Evolutionary conservation across 345 rosid genomes (phyloP).

Genomic region (Adansonia digitata): DNA sequence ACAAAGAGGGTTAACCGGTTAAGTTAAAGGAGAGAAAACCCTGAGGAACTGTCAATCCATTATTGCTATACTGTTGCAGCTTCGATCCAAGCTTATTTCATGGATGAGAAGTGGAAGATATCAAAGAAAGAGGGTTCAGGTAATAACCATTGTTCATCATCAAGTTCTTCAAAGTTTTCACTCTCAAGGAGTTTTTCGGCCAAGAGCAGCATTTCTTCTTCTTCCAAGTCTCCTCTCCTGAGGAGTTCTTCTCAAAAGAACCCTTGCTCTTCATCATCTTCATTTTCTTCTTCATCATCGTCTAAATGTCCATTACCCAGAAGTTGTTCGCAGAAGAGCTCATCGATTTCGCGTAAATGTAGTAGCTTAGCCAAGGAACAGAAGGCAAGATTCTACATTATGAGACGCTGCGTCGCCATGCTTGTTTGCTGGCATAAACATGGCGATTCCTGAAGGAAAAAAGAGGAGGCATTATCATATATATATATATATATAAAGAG

Average conservation of each 20-base stretch:
- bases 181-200: constrained; percentile 63
- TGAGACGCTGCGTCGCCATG: no score
- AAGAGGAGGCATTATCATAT: no score
- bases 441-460: no score
- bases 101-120: constrained; percentile 79
- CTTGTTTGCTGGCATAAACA: no score
- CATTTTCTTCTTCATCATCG: constrained; percentile 41
- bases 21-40: background rate
- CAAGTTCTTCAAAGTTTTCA: constrained; percentile 33
- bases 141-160: no score
- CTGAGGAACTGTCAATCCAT: background rate
- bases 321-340: no score
- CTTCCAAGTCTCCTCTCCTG: constrained; percentile 52
- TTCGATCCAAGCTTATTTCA: constrained; percentile 21
- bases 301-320: no score
- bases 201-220: constrained; percentile 53
- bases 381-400: no score
- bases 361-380: no score
- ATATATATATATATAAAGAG: no score
- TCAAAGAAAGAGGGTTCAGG: constrained; percentile 52
- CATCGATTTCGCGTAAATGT: no score
- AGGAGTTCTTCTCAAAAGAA: constrained; percentile 53
- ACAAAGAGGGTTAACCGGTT: background rate
- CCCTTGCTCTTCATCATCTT: constrained; percentile 21
- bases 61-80: background rate